A percentile compares a stretch with the other conserved stretches of the same genome.
Evolutionary conservation across 2,329 filamentous ascomycete genomes (phyloP).

Genomic region (Nannizzia gypsea): DNA sequence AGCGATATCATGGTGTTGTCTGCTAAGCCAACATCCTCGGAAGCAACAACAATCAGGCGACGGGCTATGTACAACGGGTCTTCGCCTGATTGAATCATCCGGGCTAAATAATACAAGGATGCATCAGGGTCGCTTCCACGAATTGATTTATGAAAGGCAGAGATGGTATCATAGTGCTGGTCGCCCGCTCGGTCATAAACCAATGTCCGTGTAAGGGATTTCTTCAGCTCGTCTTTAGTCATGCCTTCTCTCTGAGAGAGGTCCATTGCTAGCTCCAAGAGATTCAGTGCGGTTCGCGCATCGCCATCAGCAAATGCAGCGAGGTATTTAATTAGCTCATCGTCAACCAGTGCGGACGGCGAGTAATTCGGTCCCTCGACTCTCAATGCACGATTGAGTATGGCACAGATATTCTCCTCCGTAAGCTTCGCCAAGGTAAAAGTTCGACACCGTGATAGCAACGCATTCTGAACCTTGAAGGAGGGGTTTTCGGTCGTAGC

Average conservation of each 20-base stretch:
- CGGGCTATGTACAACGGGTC: conserved; percentile 87
- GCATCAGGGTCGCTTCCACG: conserved; percentile 79
- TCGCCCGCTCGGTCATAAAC: conserved; percentile 93
- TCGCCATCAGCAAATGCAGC: conserved; percentile 84
- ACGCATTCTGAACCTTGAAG: conserved; percentile 79
- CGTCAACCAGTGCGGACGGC: conserved; percentile 52
- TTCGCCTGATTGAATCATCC: conserved; percentile 92
- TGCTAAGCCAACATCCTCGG: conserved; percentile 83
- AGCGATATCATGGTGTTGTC: conserved; percentile 74
- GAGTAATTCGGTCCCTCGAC: conserved; percentile 45
- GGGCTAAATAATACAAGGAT: conserved; percentile 81
- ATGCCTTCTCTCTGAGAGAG: conserved; percentile 53
- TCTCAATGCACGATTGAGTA: conserved; percentile 62
- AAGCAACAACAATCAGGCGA: conserved; percentile 86
- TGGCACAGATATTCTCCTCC: conserved; percentile 58
- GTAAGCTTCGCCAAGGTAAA: conserved; percentile 73
- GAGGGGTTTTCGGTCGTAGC: conserved; percentile 96
- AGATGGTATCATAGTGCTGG: conserved; percentile 96
- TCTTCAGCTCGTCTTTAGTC: conserved; percentile 67
- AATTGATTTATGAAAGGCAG: conserved; percentile 90
- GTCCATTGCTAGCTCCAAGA: conserved; percentile 79
- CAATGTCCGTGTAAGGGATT: conserved; percentile 74
- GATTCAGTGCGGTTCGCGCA: conserved; percentile 80
- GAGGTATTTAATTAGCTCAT: conserved; percentile 67
- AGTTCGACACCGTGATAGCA: conserved; percentile 79